Evolutionary conservation across 1,284 basidiomycete genomes (phyloP).

Genomic region (Leccinum variabile): DNA sequence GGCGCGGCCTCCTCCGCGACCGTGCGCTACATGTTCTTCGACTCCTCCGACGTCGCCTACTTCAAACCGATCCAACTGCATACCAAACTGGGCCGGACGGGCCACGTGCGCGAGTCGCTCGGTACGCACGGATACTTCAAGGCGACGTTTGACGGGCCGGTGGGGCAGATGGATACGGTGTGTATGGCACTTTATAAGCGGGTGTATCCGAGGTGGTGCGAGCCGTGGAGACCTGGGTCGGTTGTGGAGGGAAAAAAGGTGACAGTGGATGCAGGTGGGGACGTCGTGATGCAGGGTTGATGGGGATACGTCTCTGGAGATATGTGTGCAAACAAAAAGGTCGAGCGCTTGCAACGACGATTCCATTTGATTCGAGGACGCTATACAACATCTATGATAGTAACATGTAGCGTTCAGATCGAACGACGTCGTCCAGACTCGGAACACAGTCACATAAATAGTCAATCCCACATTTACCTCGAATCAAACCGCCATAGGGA

Average conservation of each 20-base stretch:
- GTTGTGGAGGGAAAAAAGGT: neutral
- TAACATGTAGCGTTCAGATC: neutral
- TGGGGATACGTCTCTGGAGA: neutral
- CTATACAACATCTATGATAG: neutral
- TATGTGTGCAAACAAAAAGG: neutral
- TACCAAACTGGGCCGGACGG: slow-evolving; percentile 91
- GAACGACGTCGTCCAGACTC: neutral
- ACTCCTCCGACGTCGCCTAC: slow-evolving; percentile 88
- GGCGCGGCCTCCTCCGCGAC: slow-evolving; percentile 77
- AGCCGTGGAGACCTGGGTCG: slow-evolving; percentile 40
- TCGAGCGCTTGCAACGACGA: neutral
- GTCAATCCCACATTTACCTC: neutral
- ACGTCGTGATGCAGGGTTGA: neutral
- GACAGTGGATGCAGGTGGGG: neutral
- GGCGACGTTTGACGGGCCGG: slow-evolving; percentile 92
- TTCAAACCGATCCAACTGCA: slow-evolving; percentile 92
- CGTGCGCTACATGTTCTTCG: slow-evolving; percentile 99
- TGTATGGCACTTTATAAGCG: slow-evolving; percentile 92
- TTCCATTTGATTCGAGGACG: neutral
- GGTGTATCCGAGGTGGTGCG: slow-evolving; percentile 84
- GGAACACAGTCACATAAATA: neutral
- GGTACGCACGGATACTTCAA: slow-evolving; percentile 99
- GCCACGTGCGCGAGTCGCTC: slow-evolving; percentile 91
- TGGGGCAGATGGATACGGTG: slow-evolving; percentile 92
- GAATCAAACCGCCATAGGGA: neutral